Conservation (phyloP, 2,329 filamentous ascomycete genomes). For the Colletotrichum higginsianum region DNA sequence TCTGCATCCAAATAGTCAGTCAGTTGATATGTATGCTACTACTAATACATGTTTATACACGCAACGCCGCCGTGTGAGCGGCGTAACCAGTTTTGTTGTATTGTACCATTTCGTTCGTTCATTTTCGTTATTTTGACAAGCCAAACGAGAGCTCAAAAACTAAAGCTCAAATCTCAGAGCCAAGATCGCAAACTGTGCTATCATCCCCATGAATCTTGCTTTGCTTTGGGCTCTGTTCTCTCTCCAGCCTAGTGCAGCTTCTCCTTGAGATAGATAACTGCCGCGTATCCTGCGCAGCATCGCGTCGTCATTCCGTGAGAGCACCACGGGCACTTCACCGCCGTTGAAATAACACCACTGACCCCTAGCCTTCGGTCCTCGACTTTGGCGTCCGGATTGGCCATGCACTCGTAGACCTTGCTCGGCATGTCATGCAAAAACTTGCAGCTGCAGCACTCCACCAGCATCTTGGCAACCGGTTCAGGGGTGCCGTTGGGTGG, state of each 20-base stretch:
- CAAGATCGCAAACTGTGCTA: not conserved
- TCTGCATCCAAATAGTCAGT: slow-evolving; percentile 9
- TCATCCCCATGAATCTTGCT: not conserved
- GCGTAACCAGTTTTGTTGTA: not conserved
- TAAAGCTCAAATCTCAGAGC: not conserved
- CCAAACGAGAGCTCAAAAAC: not conserved
- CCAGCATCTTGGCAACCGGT: slow-evolving; percentile 73
- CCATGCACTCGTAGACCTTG: slow-evolving; percentile 76
- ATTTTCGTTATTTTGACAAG: not conserved
- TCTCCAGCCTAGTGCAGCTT: slow-evolving; percentile 64
- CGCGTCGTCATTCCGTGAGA: slow-evolving; percentile 77
- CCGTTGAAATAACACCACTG: slow-evolving; percentile 71
- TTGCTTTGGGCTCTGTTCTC: not conserved
- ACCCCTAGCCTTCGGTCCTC: slow-evolving; percentile 67
- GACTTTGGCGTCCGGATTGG: slow-evolving; percentile 69
- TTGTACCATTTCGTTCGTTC: not conserved
- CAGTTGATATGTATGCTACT: slow-evolving; percentile 9
- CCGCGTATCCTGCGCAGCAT: slow-evolving; percentile 79
- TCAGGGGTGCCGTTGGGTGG: slow-evolving; percentile 47
- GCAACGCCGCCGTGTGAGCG: slow-evolving; percentile 1
- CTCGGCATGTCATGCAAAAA: slow-evolving; percentile 78
- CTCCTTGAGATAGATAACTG: slow-evolving; percentile 77
- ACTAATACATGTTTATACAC: slow-evolving; percentile 19
- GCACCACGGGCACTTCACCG: slow-evolving; percentile 81
- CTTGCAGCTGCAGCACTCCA: slow-evolving; percentile 75